Percentiles rank a stretch among this genome's conserved stretches.
These are phyloP conservation scores for Cercophora scortea DNA, from an alignment of 495 filamentous ascomycete species.

Conservation along the genomic window DNA sequence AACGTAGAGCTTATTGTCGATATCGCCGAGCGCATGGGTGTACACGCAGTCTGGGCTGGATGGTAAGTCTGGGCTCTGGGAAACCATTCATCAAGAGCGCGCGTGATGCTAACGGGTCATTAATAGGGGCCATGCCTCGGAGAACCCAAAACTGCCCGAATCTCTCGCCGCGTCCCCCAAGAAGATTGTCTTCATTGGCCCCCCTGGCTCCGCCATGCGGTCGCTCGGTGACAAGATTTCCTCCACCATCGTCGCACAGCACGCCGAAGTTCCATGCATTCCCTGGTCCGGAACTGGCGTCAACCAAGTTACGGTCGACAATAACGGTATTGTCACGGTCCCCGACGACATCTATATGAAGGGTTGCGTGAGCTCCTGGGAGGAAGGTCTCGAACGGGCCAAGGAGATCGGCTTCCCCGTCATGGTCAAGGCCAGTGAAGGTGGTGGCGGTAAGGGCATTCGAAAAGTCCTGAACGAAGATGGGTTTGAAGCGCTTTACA, in stretches of 20 bases:
- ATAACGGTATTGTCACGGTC: constrained; percentile 85
- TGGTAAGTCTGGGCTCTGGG: constrained; percentile 61
- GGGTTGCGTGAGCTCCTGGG: constrained; percentile 78
- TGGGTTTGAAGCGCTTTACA: constrained; percentile 77
- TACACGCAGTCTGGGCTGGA: constrained; percentile 98
- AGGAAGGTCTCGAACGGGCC: constrained; percentile 84
- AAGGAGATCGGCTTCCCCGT: constrained; percentile 92
- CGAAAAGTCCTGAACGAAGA: constrained; percentile 87
- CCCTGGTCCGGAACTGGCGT: constrained; percentile 97
- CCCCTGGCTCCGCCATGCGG: constrained; percentile 95
- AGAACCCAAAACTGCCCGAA: constrained; percentile 96
- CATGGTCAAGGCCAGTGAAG: constrained; percentile 99
- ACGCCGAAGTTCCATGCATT: constrained; percentile 94
- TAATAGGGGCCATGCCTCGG: constrained; percentile 88
- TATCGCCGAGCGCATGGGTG: constrained; percentile 96
- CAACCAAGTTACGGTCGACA: constrained; percentile 67
- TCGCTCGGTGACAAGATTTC: constrained; percentile 99
- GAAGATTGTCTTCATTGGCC: constrained; percentile 98
- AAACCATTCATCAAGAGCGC: not conserved
- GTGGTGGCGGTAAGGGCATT: constrained; percentile 98
- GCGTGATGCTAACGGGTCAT: constrained; percentile 3
- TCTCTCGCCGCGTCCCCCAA: constrained; percentile 90
- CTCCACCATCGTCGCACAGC: constrained; percentile 97
- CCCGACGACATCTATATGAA: constrained; percentile 77
- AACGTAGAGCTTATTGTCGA: constrained; percentile 99